Evolutionary conservation across 495 filamentous ascomycete genomes (phyloP), one percentile per base, ranked within the genome.

Genomic region (Xylaria palmicola): DNA sequence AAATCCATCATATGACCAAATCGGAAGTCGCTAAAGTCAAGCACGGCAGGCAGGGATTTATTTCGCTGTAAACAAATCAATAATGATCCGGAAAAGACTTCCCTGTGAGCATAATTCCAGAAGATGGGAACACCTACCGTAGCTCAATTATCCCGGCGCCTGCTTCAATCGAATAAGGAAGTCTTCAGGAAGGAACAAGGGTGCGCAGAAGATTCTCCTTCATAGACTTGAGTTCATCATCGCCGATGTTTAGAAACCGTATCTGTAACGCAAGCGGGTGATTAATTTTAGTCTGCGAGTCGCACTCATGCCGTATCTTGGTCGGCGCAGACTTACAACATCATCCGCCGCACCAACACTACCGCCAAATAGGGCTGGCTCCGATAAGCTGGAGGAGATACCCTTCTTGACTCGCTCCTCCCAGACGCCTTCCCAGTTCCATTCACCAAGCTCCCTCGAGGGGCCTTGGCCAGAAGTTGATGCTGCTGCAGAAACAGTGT

Each of bases 401-500:
- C 89, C 89, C 70, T 85, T 86, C 69, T 85, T 87, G 1, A 93
- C 91, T 36, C 92, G 81, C 56, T 90, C 85, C 62, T 91, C 89
- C 92, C 92, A 97, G 7, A 97, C 92, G 1, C 92, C 92, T 72
- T 96, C 91, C 92, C 92, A 97, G 71, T 93, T 93, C 92, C 92
- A 97, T 60, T 94, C 89, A 13, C 87, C 90, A 2, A 90, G 57
- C 22, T 20, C 29, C 37, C 34, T 60, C 43, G 79, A 65, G 8
- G 66, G 43, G 10, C 58, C 57, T 24, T 55, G 51, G 6, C 54
- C 59, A 30, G 51, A 61, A 8, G 60, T 22, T 26, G 61, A 45
- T 32, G 53, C 36, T 44, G 20, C 27, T 6, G 53, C 43, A 10
- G 50, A 52, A 36, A 32, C 56, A n/a, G 54, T 51, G 24, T 47